These are phyloP conservation scores for Sporisorium iseilematis-ciliati DNA, from an alignment of 1,284 basidiomycete genomes.

Conservation along the genomic window DNA sequence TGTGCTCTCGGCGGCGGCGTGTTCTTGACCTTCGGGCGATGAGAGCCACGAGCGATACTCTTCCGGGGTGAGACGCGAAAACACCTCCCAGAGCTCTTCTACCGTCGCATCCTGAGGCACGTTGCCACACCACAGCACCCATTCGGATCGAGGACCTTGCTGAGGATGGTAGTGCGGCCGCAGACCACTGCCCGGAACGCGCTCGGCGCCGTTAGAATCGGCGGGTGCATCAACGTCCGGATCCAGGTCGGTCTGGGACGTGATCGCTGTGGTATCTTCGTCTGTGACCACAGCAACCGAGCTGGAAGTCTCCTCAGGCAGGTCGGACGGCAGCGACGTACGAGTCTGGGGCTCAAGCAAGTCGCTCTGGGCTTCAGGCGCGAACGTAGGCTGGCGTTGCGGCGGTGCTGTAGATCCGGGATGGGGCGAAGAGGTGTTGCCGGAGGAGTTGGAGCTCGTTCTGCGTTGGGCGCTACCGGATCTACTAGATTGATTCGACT, in stretches of 20 bases:
- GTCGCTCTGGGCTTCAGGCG: conserved; percentile 2
- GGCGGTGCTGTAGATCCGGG: conserved; percentile 15
- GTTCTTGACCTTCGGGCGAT: conserved; percentile 20
- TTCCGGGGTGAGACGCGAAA: conserved; percentile 70
- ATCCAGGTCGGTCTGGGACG: conserved; percentile 11
- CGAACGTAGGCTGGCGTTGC: conserved; percentile 12
- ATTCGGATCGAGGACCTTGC: conserved; percentile 79
- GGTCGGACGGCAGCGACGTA: conserved; percentile 3
- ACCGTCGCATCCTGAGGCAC: conserved; percentile 84
- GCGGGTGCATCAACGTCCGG: conserved; percentile 6
- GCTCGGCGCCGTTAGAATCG: conserved; percentile 22
- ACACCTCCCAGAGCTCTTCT: conserved; percentile 89
- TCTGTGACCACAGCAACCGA: neutral
- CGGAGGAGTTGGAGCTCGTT: conserved; percentile 33
- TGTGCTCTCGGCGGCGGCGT: conserved; percentile 2
- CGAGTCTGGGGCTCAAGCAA: neutral
- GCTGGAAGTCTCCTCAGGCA: conserved; percentile 1
- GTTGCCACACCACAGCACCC: conserved; percentile 96
- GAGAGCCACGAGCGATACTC: conserved; percentile 27
- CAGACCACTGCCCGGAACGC: conserved; percentile 40
- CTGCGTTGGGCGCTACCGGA: conserved; percentile 11
- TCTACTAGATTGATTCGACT: conserved; percentile 22
- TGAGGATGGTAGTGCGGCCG: conserved; percentile 51
- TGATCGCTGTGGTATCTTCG: neutral
- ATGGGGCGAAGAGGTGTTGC: conserved; percentile 22